Evolutionary conservation across 2,329 filamentous ascomycete species (phyloP).

Genomic region (Ophiostoma triangulosporum): DNA sequence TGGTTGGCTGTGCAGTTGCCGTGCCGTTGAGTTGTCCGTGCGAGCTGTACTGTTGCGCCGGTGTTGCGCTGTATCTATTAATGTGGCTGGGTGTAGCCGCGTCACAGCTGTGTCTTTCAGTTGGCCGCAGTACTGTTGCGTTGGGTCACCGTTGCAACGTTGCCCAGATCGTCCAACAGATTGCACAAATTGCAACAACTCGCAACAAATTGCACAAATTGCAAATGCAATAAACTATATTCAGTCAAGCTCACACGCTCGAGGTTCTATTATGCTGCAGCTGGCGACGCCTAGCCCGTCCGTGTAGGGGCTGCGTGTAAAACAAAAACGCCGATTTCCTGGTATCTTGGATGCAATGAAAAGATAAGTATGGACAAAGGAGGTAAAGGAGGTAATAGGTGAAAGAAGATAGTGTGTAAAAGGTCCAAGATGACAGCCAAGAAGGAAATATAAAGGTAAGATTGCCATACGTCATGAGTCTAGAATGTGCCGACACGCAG

Average conservation of each 20-base stretch:
- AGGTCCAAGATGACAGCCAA: not conserved
- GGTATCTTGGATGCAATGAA: constrained; percentile 30
- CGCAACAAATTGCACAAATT: too few species aligned
- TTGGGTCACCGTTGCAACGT: too few species aligned
- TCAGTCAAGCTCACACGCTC: not conserved
- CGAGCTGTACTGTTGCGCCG: too few species aligned
- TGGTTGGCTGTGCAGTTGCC: too few species aligned
- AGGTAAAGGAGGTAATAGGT: not conserved
- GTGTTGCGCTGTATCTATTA: too few species aligned
- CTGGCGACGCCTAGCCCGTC: not conserved
- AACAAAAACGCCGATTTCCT: constrained; percentile 26
- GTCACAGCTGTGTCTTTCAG: too few species aligned
- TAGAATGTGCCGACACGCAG: not conserved
- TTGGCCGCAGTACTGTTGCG: too few species aligned
- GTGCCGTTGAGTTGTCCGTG: too few species aligned
- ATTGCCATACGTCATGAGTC: not conserved
- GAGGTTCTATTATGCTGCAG: not conserved
- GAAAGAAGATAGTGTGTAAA: constrained; percentile 5
- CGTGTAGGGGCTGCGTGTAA: too few species aligned
- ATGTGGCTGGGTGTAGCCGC: too few species aligned
- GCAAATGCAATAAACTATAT: not conserved
- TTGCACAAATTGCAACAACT: too few species aligned
- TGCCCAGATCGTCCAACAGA: too few species aligned
- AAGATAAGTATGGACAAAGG: constrained; percentile 15
- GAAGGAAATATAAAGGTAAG: not conserved